phyloP scores from a whole-genome alignment of 2,329 filamentous ascomycete species.

The Verticillium longisporum region DNA sequence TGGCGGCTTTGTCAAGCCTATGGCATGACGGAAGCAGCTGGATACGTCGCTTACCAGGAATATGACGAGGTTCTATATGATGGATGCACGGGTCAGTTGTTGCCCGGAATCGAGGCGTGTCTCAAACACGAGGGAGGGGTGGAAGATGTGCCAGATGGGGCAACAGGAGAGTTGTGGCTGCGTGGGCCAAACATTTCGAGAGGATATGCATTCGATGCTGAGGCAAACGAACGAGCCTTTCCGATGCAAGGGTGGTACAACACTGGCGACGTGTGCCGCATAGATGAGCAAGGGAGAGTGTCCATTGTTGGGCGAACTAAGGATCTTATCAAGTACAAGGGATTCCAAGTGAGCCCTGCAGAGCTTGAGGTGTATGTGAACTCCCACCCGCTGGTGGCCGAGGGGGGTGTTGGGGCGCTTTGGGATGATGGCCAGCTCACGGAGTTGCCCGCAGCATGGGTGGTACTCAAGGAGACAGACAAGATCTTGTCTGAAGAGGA shows the following conservation, averaged over 20 bases:
- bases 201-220: conserved; percentile 32
- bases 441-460: conserved; percentile 30
- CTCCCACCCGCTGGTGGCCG: conserved; percentile 26
- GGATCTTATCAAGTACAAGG: conserved; percentile 35
- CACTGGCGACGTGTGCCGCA: conserved; percentile 35
- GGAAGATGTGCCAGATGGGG: conserved; percentile 25
- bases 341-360: conserved; percentile 29
- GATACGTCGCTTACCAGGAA: conserved; percentile 33
- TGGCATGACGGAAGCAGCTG: conserved; percentile 37
- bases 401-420: conserved; percentile 24
- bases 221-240: conserved; percentile 28
- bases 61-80: conserved; percentile 21
- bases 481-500: conserved; percentile 1
- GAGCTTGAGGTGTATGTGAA: conserved; percentile 29
- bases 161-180: conserved; percentile 35
- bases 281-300: conserved; percentile 22
- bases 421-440: conserved; percentile 30
- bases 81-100: conserved; percentile 25
- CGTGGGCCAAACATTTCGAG: conserved; percentile 34
- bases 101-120: conserved; percentile 30
- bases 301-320: conserved; percentile 31
- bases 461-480: conserved; percentile 19
- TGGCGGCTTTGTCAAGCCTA: conserved; percentile 34
- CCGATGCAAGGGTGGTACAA: conserved; percentile 32
- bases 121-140: conserved; percentile 28